These are phyloP conservation scores for Dryas integrifolia DNA, from an alignment of 331 rosid species.

Conservation along the genomic window DNA sequence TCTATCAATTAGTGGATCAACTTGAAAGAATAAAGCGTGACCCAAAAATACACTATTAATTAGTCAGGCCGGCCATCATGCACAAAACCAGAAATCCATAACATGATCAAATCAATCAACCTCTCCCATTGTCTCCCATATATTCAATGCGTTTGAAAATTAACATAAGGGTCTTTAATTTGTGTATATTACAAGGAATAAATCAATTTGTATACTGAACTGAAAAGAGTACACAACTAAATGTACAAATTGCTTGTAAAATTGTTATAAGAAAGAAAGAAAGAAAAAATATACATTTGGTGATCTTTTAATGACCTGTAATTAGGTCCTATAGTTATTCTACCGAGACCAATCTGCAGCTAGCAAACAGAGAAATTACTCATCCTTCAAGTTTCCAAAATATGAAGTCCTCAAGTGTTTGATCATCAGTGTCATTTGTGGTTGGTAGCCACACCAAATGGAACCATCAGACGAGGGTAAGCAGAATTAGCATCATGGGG, in stretches of 20 bases:
- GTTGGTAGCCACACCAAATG: constrained; percentile 31
- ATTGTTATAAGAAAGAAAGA: background rate
- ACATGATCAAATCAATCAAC: no score
- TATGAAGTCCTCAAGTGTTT: background rate
- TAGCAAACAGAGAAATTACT: background rate
- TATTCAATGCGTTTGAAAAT: no score
- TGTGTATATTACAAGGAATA: background rate
- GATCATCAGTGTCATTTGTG: background rate
- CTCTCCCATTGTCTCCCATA: no score
- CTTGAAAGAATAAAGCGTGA: background rate
- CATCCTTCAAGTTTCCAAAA: background rate
- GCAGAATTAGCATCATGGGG: background rate
- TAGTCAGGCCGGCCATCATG: background rate
- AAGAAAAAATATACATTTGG: background rate
- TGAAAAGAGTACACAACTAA: background rate
- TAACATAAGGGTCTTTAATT: background rate
- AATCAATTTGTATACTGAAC: background rate
- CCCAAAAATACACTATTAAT: background rate
- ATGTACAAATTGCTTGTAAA: constrained; percentile 23
- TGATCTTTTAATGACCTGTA: background rate
- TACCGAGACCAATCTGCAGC: background rate
- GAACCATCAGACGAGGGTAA: constrained; percentile 37
- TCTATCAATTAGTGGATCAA: background rate
- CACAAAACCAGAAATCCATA: background rate
- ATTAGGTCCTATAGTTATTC: background rate